Percentiles rank a stretch among this genome's conserved stretches.
Evolutionary conservation across 208 protist species (phyloP).

Genomic region (Wallacemonas rigidus): DNA sequence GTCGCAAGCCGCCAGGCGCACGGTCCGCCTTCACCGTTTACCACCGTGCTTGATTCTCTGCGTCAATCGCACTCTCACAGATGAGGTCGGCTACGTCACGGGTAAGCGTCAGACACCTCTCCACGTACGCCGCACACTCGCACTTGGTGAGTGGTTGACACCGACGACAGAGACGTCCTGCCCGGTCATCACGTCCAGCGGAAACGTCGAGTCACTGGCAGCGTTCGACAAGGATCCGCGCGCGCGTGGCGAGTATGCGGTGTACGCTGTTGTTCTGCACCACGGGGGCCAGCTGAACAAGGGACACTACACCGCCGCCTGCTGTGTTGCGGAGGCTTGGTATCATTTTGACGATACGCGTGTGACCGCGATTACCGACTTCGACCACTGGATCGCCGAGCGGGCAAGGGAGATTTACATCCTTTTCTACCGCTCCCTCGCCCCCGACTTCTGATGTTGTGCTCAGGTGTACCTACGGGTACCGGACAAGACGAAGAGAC

Average conservation of each 20-base stretch:
- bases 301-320: slow-evolving; percentile 27
- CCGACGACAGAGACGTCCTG: neutral
- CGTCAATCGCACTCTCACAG: slow-evolving; percentile 28
- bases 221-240: slow-evolving; percentile 11
- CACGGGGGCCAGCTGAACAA: slow-evolving; percentile 5
- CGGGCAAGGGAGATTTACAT: slow-evolving; percentile 21
- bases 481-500: too few relatives aligned
- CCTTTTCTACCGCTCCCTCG: slow-evolving; percentile 23
- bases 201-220: slow-evolving; percentile 9
- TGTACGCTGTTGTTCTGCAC: slow-evolving; percentile 26
- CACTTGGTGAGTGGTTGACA: slow-evolving; percentile 19
- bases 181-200: neutral
- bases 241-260: slow-evolving; percentile 16
- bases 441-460: slow-evolving; percentile 1
- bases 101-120: slow-evolving; percentile 16
- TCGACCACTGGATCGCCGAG: slow-evolving; percentile 12
- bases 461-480: neutral
- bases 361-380: slow-evolving; percentile 1
- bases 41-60: slow-evolving; percentile 28
- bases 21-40: slow-evolving; percentile 10
- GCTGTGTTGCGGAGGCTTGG: slow-evolving; percentile 30
- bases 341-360: slow-evolving; percentile 17
- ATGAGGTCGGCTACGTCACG: slow-evolving; percentile 11
- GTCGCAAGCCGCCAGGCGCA: neutral
- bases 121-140: neutral